phyloP scores from a whole-genome alignment of 148 eudicot genomes.

The Pouteria glomerata region DNA sequence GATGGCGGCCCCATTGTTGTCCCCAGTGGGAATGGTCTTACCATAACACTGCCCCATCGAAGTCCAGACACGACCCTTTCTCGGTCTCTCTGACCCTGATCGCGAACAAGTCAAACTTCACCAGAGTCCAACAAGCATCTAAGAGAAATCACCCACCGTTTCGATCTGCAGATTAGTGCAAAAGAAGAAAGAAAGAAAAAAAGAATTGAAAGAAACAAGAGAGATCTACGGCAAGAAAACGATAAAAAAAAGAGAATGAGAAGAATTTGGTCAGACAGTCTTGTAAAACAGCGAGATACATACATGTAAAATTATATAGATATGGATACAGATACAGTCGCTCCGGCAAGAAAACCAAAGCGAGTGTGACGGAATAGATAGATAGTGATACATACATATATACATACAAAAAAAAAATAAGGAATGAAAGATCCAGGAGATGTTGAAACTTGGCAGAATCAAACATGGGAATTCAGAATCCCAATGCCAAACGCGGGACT shows the following conservation, averaged over 20 bases:
- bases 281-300: background rate
- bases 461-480: too few species aligned
- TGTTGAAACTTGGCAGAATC: too few species aligned
- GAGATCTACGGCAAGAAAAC: slow-evolving; percentile 23
- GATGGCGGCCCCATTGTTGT: slow-evolving; percentile 15
- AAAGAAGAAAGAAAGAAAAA: slow-evolving; percentile 1
- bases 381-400: too few species aligned
- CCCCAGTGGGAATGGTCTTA: slow-evolving; percentile 39
- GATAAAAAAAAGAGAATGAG: slow-evolving; percentile 32
- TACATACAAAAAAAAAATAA: too few species aligned
- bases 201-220: too few species aligned
- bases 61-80: background rate
- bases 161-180: slow-evolving; percentile 15
- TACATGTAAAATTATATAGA: background rate
- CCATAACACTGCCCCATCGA: slow-evolving; percentile 85
- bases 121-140: slow-evolving; percentile 17
- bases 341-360: too few species aligned
- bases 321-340: background rate
- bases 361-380: slow-evolving; percentile 5
- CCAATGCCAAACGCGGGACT: too few species aligned
- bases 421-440: too few species aligned
- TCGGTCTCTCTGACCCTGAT: background rate
- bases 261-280: slow-evolving; percentile 12
- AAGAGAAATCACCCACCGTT: background rate
- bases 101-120: slow-evolving; percentile 19